phyloP scores from a whole-genome alignment of 2,329 filamentous ascomycete species.

The Trichoderma lentiforme region DNA sequence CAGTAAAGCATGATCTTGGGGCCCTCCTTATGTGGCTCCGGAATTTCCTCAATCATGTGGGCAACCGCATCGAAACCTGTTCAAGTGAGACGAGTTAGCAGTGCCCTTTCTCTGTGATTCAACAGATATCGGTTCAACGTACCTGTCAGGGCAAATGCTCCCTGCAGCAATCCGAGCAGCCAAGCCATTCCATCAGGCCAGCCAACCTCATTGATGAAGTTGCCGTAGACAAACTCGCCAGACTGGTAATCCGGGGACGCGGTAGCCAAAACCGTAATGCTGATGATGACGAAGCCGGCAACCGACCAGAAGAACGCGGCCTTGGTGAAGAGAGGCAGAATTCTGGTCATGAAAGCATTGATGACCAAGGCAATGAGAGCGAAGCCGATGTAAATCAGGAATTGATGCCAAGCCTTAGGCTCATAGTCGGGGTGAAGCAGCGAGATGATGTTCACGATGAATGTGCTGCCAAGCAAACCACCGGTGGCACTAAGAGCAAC shows the following conservation, averaged over 20 bases:
- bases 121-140: not conserved
- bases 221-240: conserved; percentile 61
- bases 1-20: conserved; percentile 66
- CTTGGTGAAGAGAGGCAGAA: conserved; percentile 65
- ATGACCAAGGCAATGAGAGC: conserved; percentile 58
- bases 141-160: conserved; percentile 46
- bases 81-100: not conserved
- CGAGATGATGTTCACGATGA: conserved; percentile 63
- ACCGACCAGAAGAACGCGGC: conserved; percentile 70
- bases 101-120: not conserved
- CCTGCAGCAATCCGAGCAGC: conserved; percentile 53
- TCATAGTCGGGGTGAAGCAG: conserved; percentile 58
- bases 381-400: conserved; percentile 67
- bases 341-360: conserved; percentile 57
- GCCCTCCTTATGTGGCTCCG: conserved; percentile 54
- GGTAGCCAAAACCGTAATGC: conserved; percentile 64
- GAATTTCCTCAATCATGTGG: conserved; percentile 57
- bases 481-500: conserved; percentile 66
- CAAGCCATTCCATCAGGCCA: conserved; percentile 67
- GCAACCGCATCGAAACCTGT: conserved; percentile 46
- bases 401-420: conserved; percentile 65
- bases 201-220: conserved; percentile 65
- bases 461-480: conserved; percentile 63
- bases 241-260: conserved; percentile 62
- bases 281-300: conserved; percentile 65